phyloP scores from a whole-genome alignment of 164 flowering plant genomes.

The Cinnamomum chago region DNA sequence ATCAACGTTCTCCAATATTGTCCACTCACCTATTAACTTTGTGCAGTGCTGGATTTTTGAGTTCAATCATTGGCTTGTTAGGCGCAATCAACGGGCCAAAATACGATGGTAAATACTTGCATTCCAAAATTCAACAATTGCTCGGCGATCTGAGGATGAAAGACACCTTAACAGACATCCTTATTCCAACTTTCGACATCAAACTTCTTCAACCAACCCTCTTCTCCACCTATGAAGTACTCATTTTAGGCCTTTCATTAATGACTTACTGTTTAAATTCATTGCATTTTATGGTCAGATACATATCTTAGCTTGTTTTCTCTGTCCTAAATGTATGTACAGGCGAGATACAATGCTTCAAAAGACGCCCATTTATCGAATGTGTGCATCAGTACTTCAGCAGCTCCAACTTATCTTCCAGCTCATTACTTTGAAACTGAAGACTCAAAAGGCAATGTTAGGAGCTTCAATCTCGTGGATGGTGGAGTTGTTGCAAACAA shows the following conservation, averaged over 20 bases:
- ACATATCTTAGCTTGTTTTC: background rate
- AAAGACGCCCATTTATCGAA: conserved; percentile 34
- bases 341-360: conserved; percentile 18
- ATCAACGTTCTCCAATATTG: background rate
- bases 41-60: background rate
- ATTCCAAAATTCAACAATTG: background rate
- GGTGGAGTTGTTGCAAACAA: conserved; percentile 49
- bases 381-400: conserved; percentile 35
- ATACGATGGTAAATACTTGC: conserved; percentile 20
- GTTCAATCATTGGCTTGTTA: background rate
- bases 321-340: background rate
- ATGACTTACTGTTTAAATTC: background rate
- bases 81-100: conserved; percentile 13
- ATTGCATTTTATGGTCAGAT: background rate
- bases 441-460: conserved; percentile 18
- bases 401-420: conserved; percentile 23
- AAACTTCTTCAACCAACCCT: conserved; percentile 25
- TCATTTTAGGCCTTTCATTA: background rate
- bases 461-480: conserved; percentile 32
- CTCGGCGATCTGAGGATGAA: conserved; percentile 14
- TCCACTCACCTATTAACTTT: background rate
- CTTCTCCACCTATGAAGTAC: conserved; percentile 25
- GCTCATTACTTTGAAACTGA: conserved; percentile 16
- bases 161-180: conserved; percentile 18
- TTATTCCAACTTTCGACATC: conserved; percentile 21